These are phyloP conservation scores for Verticillium nonalfalfae DNA, from an alignment of 2,329 filamentous ascomycete genomes.

Conservation along the genomic window DNA sequence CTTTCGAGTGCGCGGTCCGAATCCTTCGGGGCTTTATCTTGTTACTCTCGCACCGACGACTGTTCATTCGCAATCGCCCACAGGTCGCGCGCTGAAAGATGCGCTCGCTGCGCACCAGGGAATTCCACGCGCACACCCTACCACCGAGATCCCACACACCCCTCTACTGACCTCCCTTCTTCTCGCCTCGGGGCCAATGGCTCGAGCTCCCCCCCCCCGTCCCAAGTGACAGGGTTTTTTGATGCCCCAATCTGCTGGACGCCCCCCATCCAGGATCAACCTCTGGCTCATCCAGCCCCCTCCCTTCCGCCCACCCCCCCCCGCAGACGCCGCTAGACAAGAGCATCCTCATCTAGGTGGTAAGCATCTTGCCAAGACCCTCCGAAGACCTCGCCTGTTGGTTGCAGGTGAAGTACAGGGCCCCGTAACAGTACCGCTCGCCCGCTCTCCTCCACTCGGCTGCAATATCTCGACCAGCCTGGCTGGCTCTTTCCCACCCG, in stretches of 20 bases:
- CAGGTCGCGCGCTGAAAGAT: not conserved
- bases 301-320: constrained; percentile 4
- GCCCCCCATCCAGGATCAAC: not conserved
- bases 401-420: constrained; percentile 10
- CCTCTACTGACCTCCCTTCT: not conserved
- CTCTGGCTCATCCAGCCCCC: not conserved
- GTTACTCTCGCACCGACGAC: not conserved
- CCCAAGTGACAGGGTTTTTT: not conserved
- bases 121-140: not conserved
- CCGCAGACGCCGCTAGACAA: constrained; percentile 4
- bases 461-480: not conserved
- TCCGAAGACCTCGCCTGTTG: constrained; percentile 3
- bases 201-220: not conserved
- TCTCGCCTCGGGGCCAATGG: not conserved
- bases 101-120: not conserved
- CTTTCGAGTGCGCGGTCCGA: not conserved
- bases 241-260: constrained; percentile 1
- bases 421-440: constrained; percentile 6
- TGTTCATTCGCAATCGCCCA: not conserved
- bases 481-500: not conserved
- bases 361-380: not conserved
- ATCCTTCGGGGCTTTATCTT: not conserved
- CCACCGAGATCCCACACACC: not conserved
- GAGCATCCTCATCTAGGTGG: constrained; percentile 6
- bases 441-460: constrained; percentile 1